Base-by-base conservation (phyloP, 805 yeast species). In the Lipomyces sp. region DNA sequence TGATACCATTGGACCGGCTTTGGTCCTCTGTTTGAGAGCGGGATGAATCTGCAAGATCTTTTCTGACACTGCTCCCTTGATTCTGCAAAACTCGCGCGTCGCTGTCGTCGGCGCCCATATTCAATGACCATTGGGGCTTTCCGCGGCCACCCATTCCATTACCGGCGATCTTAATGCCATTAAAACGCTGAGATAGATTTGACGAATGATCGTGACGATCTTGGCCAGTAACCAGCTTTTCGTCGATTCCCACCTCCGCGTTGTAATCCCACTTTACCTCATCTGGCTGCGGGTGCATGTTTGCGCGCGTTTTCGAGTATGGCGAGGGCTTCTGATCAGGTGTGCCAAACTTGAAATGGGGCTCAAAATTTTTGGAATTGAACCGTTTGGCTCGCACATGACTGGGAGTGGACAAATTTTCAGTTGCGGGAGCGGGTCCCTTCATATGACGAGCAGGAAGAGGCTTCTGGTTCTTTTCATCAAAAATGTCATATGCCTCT, bases 211-310 rank as follows among this genome's bases (percentile, higher is more conserved):
- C 69, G 35, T 34, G 48, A 39, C 69, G 69, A 15, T 62, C 67
- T 11, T 54, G 15, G 11, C 70, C 65, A 11, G 34, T 13, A 3
- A 53, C 65, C 24, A 35, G 51, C n/a, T 60, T 57, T 51, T 58
- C 53, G 8, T 45, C 48, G 10, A 33, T 63, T 35, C 57, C 57
- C n/a, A 11, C 45, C 39, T 35, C 54, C 33, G 56, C 39, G 42
- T 60, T 58, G 55, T 66, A 63, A 35, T 68, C 60, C 69, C 71
- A 68, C 3, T 53, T n/a, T 6, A 57, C 62, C 45, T 60, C 67
- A 18, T 59, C 71, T 11, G 71, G 71, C 59, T 67, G 70, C 37
- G 71, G 71, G 53, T 63, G 61, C 71, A 68, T 68, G 53, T 66
- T 63, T 1, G 71, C 63, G 30, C 71, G 57, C 2, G 70, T 66